A percentile compares a stretch with the other conserved stretches of the same genome.
Conservation (phyloP, 768 basidiomycete species). For the Collybiopsis luxurians region DNA sequence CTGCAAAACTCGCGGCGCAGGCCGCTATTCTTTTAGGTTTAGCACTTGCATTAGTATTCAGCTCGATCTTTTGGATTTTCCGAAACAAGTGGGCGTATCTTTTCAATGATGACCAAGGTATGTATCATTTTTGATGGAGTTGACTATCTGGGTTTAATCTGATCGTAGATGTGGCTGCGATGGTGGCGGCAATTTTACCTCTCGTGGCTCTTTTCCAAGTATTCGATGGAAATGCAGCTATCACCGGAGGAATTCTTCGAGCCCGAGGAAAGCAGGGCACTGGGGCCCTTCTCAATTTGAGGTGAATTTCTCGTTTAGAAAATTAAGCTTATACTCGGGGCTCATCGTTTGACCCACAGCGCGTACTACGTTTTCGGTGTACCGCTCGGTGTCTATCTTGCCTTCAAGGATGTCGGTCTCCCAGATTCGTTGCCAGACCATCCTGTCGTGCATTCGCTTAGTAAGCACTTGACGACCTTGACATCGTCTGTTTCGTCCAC, state of each 20-base stretch:
- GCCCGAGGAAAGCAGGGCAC: constrained; percentile 57
- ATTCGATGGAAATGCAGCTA: constrained; percentile 54
- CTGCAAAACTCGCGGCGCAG: constrained; percentile 67
- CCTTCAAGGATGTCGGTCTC: constrained; percentile 33
- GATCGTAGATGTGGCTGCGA: constrained; percentile 26
- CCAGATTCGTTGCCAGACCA: background rate
- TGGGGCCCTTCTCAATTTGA: constrained; percentile 55
- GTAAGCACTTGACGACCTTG: background rate
- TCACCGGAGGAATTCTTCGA: constrained; percentile 57
- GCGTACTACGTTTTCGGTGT: constrained; percentile 61
- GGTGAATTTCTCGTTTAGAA: constrained; percentile 26
- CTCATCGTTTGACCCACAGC: constrained; percentile 16
- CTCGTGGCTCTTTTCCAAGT: constrained; percentile 59
- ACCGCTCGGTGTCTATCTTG: constrained; percentile 59
- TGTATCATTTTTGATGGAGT: background rate
- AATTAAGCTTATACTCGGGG: no score
- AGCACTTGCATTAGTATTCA: constrained; percentile 56
- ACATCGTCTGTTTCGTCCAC: background rate
- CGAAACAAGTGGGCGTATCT: constrained; percentile 67
- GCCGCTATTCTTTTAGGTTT: constrained; percentile 68
- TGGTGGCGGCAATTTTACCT: constrained; percentile 52
- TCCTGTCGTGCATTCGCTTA: background rate
- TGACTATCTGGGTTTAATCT: background rate
- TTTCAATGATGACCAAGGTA: constrained; percentile 67
- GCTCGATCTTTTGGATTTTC: constrained; percentile 64